Base-by-base conservation (phyloP, 371 early-diverging fungal species). In the Apophysomyces ossiformis region DNA sequence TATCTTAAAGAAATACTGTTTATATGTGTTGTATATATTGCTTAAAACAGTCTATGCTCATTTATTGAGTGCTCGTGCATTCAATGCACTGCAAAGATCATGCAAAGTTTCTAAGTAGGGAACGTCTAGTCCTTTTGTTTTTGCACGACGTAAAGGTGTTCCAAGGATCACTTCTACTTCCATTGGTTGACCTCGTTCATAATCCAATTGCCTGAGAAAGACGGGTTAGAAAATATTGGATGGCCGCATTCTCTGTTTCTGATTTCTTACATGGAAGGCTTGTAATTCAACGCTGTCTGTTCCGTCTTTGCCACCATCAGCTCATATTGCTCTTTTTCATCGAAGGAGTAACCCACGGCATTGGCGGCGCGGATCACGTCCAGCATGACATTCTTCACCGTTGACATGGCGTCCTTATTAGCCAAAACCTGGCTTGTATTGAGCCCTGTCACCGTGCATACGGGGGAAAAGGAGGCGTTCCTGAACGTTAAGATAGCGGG, bases 381-480 rank as follows among this genome's bases (percentile, higher is more conserved):
- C 0, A 36, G 37, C 89, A 92, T 94, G 11, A 88, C 60, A 7
- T 66, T 74, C 26, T 69, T 74, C 1, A 85, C 75, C 58, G 88
- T 76, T 9, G 72, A 65, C 57, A 79, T 69, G 45, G 89, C 83
- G 21, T 77, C 73, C 13, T 85, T 70, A 54, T 88, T 79, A 1
- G 58, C 74, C n/a, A 92, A 71, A 61, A 93, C 75, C 44, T 85
- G 76, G 13, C 80, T 78, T 12, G 89, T 89, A 16, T 88, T 85
- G 68, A 90, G 82, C 7, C 91, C 89, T 1, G 90, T 79, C 2
- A 90, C 69, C 1, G 92, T 87, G 38, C 91, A 90, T 1, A 90
- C 78, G 0, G 92, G 89, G 50, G 91, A 92, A 75, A 93, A 92
- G 1, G 91, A 69, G 6, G 90, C 92, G 72, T 93, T 95, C 83